These are phyloP conservation scores for Colletotrichum horii DNA, from an alignment of 2,329 filamentous ascomycete species.

Conservation along the genomic window DNA sequence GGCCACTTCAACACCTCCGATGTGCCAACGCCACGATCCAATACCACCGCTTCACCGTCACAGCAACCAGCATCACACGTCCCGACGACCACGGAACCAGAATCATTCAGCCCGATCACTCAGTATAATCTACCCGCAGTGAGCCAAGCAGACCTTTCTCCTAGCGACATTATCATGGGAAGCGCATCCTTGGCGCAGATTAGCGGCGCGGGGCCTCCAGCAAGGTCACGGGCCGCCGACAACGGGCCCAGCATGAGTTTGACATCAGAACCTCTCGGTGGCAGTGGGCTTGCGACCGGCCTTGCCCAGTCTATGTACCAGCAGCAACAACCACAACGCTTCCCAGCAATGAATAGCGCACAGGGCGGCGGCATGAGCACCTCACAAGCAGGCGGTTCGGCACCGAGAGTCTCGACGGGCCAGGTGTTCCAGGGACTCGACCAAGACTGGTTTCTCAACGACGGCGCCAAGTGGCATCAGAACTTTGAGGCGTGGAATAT, in stretches of 20 bases:
- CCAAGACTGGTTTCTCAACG: conserved; percentile 63
- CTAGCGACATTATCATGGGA: conserved; percentile 30
- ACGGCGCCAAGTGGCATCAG: conserved; percentile 63
- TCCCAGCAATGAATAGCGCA: background rate
- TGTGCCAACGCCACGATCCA: conserved; percentile 57
- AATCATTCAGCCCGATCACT: conserved; percentile 40
- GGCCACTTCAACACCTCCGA: conserved; percentile 71
- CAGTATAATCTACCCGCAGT: conserved; percentile 36
- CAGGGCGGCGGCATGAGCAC: background rate
- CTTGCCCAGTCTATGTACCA: conserved; percentile 31
- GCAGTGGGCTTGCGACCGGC: conserved; percentile 27
- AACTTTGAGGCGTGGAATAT: conserved; percentile 61
- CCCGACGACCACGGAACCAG: conserved; percentile 25
- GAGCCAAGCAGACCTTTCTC: conserved; percentile 25
- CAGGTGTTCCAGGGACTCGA: conserved; percentile 47
- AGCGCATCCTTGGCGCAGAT: conserved; percentile 27
- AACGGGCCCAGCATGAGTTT: background rate
- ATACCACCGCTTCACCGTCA: conserved; percentile 33
- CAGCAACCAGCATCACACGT: conserved; percentile 27
- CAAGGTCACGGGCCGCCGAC: background rate
- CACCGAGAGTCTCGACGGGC: conserved; percentile 32
- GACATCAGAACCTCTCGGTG: background rate
- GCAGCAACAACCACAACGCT: conserved; percentile 22
- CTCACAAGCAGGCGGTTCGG: background rate
- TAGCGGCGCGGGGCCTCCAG: conserved; percentile 13